Base-by-base conservation (phyloP, 257 asterid genomes). In the Anisodus tanguticus region DNA sequence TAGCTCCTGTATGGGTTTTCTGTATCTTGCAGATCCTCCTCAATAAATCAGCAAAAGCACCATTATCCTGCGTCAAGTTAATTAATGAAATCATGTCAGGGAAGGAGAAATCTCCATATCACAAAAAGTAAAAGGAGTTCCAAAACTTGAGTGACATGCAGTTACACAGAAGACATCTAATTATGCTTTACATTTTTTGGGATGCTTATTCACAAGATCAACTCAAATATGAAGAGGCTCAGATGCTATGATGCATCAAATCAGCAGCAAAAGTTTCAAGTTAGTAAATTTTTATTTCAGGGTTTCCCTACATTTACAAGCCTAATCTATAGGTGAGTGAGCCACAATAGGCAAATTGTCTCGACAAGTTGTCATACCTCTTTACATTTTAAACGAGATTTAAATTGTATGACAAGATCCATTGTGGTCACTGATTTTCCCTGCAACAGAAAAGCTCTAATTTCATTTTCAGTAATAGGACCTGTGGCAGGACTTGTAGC, bases 391-490 rank as follows among this genome's bases (percentile, higher is more conserved):
- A 97, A 90, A 78, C 99, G 93, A 70, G 97, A 91, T 89, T 83
- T 97, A 89, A 97, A 97, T 86, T 91, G 94, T 84, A 92, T 92
- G 69, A 95, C 98, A 64, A 97, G 98, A 86, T 94, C 98, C 89
- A 92, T 94, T 16, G 99, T 94, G 26, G 98, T 96, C 80, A 96
- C 94, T 58, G 90, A 92, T 59, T 88, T 88, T 85, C 86, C 91
- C 87, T 91, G 97, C 87, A 88, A 45, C 22, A 95, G 83, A 54
- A 96, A 95, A 59, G 91, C 95, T 89, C 93, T 91, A 68, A 96
- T 97, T 90, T 97, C 99, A 0, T 93, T 98, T 89, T 91, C 98
- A 16, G 98, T 90, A 83, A 94, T 97, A 9, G 98, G 97, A 81
- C 97, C 98, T 70, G 95, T 45, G 47, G 95, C 69, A 9, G 89